Percentiles rank a stretch among this genome's conserved stretches.
These are phyloP conservation scores for Suhomyces sp. DNA, from an alignment of 805 yeast genomes.

Conservation along the genomic window DNA sequence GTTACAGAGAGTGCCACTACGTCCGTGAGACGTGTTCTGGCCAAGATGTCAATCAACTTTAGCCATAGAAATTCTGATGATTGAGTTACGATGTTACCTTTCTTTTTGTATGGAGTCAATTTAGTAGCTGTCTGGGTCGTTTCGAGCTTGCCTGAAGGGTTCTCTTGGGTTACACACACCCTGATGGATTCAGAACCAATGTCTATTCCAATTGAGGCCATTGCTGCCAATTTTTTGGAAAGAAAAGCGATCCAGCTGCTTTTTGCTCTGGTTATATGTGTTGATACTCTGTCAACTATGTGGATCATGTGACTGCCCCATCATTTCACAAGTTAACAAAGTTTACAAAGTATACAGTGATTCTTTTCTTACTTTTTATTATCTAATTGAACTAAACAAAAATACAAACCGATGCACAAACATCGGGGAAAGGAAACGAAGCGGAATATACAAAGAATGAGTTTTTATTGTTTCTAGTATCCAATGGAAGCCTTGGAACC, in stretches of 20 bases:
- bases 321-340: too few relatives aligned
- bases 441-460: constrained; percentile 8
- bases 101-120: too few relatives aligned
- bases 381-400: too few relatives aligned
- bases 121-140: constrained; percentile 18
- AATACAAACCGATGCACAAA: too few relatives aligned
- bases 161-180: too few relatives aligned
- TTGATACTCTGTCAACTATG: too few relatives aligned
- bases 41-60: neutral
- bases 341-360: too few relatives aligned
- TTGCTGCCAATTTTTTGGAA: neutral
- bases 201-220: constrained; percentile 42
- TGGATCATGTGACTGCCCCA: too few relatives aligned
- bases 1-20: constrained; percentile 37
- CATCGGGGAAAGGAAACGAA: constrained; percentile 1
- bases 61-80: constrained; percentile 37
- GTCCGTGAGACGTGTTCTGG: neutral
- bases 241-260: too few relatives aligned
- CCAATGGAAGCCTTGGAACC: constrained; percentile 48
- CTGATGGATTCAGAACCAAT: constrained; percentile 53
- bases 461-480: constrained; percentile 8
- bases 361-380: too few relatives aligned
- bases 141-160: too few relatives aligned
- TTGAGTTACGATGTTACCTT: constrained; percentile 33
- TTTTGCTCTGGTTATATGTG: too few relatives aligned